Conservation (phyloP, 148 eudicot species). For the Nepenthes gracilis region DNA sequence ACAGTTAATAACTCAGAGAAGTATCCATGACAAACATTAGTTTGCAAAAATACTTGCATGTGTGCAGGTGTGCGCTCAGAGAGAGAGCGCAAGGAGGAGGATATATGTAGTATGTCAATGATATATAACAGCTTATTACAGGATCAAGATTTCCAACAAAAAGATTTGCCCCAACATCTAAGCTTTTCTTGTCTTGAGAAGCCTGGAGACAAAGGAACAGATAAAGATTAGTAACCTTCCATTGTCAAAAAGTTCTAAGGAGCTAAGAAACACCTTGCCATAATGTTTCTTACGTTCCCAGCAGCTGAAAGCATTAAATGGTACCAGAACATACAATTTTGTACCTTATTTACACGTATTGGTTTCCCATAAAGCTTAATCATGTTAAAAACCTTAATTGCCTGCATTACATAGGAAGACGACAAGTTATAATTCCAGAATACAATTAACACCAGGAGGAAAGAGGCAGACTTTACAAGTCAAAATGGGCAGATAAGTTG, state of each 20-base stretch:
- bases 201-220: constrained; percentile 37
- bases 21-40: background rate
- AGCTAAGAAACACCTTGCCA: background rate
- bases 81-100: background rate
- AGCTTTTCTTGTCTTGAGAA: constrained; percentile 94
- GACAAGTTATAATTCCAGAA: background rate
- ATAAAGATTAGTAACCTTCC: background rate
- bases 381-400: constrained; percentile 95
- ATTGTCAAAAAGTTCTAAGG: background rate
- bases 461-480: background rate
- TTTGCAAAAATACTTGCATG: background rate
- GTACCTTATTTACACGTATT: constrained; percentile 83
- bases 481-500: background rate
- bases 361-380: constrained; percentile 90
- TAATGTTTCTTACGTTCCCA: too few relatives aligned
- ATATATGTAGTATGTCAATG: background rate
- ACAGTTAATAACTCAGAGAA: background rate
- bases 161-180: constrained; percentile 99
- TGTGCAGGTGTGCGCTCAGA: background rate
- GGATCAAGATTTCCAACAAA: constrained; percentile 96
- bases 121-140: constrained; percentile 28
- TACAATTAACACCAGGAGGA: background rate
- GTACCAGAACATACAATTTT: background rate
- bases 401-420: constrained; percentile 36
- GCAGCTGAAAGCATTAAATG: too few relatives aligned